Evolutionary conservation across 2,329 filamentous ascomycete species (phyloP).

Genomic region (Dothideomycetes sp.): DNA sequence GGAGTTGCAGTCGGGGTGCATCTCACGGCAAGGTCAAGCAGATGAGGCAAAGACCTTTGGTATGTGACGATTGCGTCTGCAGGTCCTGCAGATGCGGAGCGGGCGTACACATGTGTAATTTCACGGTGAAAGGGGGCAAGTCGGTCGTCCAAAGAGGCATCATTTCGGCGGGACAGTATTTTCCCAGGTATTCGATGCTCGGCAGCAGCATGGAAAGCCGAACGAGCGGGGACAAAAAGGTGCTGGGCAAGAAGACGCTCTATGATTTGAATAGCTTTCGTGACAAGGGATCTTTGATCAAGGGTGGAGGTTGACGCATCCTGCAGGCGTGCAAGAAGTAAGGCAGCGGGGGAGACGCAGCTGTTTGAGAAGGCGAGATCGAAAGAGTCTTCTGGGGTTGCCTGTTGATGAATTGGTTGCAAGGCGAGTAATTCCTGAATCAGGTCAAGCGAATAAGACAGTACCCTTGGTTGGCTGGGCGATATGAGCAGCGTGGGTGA

Average conservation of each 20-base stretch:
- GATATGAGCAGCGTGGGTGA: not conserved
- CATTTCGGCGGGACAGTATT: no score
- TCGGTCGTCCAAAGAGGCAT: not conserved
- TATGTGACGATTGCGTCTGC: not conserved
- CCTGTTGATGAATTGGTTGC: not conserved
- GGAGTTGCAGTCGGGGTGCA: constrained; percentile 28
- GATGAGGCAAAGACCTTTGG: constrained; percentile 10
- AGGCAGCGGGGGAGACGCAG: constrained; percentile 15
- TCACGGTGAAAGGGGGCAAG: constrained; percentile 3
- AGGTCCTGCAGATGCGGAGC: no score
- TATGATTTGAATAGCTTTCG: constrained; percentile 10
- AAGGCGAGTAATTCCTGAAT: constrained; percentile 4
- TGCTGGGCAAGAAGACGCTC: constrained; percentile 31
- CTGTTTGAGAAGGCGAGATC: constrained; percentile 14
- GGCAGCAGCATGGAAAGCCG: constrained; percentile 20
- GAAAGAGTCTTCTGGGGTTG: not conserved
- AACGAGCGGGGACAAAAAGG: constrained; percentile 28
- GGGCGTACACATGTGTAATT: constrained; percentile 2
- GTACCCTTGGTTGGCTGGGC: not conserved
- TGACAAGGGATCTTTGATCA: not conserved
- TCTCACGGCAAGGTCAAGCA: constrained; percentile 31
- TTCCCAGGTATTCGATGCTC: no score
- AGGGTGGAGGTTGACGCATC: not conserved
- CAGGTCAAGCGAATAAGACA: constrained; percentile 2
- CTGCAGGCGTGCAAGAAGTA: constrained; percentile 11